Evolutionary conservation across 805 yeast species (phyloP), one percentile per base, ranked within the genome.

Genomic region (Pichia rugopelliculosa): DNA sequence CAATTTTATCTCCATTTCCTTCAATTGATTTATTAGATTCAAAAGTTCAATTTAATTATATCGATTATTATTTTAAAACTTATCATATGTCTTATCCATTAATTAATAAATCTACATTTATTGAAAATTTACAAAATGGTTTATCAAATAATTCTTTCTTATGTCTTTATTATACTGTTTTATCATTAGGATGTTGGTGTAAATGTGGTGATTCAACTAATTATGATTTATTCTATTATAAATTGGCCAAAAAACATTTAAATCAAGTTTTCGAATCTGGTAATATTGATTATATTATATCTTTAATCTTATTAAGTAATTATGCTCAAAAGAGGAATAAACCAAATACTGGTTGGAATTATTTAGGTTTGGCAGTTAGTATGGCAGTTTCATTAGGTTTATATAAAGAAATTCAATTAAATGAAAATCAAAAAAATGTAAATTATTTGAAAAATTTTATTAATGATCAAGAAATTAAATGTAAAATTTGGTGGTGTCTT

Each of bases 101-200:
- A 48, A 62, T 82, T 26, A 76, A 79, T 54, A 75, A 76, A 53
- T 74, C 69, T n/a, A 69, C 76, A 1, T 79, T 79, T 52, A 56
- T 77, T 54, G 68, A 40, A 7, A 48, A 48, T 37, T 34, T 50
- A 13, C 27, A 36, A 20, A 42, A 42, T 3, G 18, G 38, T 37
- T n/a, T 23, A 21, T 27, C 24, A 25, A 39, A 38, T 8, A 30
- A 41, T 12, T 44, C 51, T 13, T 79, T 82, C 80, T 75, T 74
- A 52, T 67, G 80, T 21, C 56, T 83, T 27, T 60, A 78, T 38
- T 75, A 80, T 56, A 72, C 82, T 0, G 78, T 82, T 0, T 59
- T 81, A 24, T 84, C 85, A 0, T 62, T 83, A n/a, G 89, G 88
- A 15, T 75, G 85, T 22, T 82, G 85, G 83, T 79, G 84, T 58